Conservation (phyloP, 352 stramenopile species). For the Globisporangium nunn region DNA sequence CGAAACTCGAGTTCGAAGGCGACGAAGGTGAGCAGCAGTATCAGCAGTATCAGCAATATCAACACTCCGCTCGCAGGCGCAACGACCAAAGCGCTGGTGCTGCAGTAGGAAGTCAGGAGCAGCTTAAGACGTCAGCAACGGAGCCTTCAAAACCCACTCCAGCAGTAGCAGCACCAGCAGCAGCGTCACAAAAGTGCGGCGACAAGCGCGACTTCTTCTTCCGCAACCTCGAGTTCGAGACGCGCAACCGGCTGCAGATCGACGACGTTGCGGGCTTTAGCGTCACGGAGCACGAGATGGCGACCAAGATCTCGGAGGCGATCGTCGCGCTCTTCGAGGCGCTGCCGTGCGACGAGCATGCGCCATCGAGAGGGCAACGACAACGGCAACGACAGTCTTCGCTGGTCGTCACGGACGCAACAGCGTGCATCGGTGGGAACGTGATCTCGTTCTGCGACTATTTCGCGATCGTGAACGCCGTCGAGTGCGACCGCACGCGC, state of each 20-base stretch:
- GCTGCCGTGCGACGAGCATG: slow-evolving; percentile 7
- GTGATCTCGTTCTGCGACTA: slow-evolving; percentile 75
- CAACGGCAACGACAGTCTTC: slow-evolving; percentile 14
- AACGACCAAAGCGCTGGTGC: slow-evolving; percentile 1
- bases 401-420: slow-evolving; percentile 63
- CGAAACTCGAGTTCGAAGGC: slow-evolving; percentile 36
- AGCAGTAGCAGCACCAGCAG: too few species aligned
- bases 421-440: slow-evolving; percentile 77
- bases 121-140: not conserved
- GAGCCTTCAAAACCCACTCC: not conserved
- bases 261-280: slow-evolving; percentile 75
- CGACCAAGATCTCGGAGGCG: slow-evolving; percentile 60
- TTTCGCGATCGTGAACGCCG: slow-evolving; percentile 67
- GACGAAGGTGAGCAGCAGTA: slow-evolving; percentile 11
- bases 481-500: slow-evolving; percentile 57
- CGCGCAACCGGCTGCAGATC: slow-evolving; percentile 59
- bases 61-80: slow-evolving; percentile 1
- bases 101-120: not conserved
- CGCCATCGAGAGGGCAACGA: too few species aligned
- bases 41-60: slow-evolving; percentile 1
- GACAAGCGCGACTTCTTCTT: slow-evolving; percentile 86
- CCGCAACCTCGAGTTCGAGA: slow-evolving; percentile 60
- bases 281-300: slow-evolving; percentile 77
- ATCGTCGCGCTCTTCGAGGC: slow-evolving; percentile 38
- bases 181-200: slow-evolving; percentile 42